Conservation (phyloP, 306 rosid species). For the Adenanthera pavonina region DNA sequence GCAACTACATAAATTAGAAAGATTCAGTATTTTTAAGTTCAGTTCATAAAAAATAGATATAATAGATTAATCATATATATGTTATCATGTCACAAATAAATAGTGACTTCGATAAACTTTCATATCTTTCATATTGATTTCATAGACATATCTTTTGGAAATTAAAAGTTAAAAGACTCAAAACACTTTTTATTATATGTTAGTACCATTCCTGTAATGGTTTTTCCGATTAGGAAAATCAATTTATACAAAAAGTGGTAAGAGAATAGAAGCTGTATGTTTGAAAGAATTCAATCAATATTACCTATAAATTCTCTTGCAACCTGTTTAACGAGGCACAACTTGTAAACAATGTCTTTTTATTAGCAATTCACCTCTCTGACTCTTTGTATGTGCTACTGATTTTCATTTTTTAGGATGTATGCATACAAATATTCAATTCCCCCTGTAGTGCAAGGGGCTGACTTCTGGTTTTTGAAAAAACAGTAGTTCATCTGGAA, state of each 20-base stretch:
- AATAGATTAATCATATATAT: no score
- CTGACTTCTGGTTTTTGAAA: neutral
- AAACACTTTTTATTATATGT: neutral
- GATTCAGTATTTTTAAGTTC: no score
- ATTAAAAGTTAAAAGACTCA: neutral
- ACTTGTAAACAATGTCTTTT: no score
- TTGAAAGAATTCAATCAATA: neutral
- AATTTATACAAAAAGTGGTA: neutral
- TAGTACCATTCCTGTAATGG: neutral
- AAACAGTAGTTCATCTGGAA: neutral
- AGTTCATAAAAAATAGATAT: no score
- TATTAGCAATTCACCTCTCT: no score
- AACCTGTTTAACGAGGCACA: no score
- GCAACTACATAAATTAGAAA: no score
- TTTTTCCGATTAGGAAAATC: neutral
- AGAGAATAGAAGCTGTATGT: conserved; percentile 10
- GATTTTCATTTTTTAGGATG: no score
- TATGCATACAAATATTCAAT: no score
- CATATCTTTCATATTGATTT: neutral
- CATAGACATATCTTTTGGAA: neutral
- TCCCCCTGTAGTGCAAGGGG: no score
- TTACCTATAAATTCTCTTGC: no score
- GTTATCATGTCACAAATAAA: neutral
- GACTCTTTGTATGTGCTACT: no score
- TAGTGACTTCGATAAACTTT: neutral